phyloP scores from a whole-genome alignment of 1,284 basidiomycete genomes.

The Neonothopanus nambi region DNA sequence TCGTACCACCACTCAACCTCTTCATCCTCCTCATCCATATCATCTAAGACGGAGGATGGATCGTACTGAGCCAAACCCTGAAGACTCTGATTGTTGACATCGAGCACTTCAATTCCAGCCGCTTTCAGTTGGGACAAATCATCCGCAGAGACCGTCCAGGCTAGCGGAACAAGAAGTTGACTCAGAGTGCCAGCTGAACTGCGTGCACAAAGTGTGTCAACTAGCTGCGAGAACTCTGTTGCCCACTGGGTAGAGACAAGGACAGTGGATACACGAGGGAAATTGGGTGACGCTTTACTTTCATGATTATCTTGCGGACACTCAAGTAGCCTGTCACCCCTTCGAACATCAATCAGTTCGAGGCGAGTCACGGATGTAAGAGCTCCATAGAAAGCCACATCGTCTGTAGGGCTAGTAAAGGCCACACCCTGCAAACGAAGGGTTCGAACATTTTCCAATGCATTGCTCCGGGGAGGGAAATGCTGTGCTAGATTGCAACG shows the following conservation, averaged over 20 bases:
- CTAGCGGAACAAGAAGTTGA: no score
- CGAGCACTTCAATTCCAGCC: not conserved
- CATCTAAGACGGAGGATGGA: not conserved
- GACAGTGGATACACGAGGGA: not conserved
- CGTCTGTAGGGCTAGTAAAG: not conserved
- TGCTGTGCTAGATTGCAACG: not conserved
- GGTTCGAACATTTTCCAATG: constrained; percentile 8
- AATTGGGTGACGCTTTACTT: no score
- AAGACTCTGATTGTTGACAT: not conserved
- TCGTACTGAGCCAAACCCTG: not conserved
- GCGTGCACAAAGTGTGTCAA: no score
- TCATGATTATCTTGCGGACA: not conserved
- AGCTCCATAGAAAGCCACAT: not conserved
- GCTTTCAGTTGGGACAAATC: not conserved
- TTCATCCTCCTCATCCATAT: not conserved
- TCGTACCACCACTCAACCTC: constrained; percentile 3
- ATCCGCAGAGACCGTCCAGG: not conserved
- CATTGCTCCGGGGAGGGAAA: not conserved
- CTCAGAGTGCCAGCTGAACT: no score
- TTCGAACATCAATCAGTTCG: not conserved
- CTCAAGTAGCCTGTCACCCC: not conserved
- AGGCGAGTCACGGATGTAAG: constrained; percentile 3
- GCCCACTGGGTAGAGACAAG: not conserved
- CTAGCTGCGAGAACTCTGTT: not conserved
- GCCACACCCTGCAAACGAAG: constrained; percentile 6